These are phyloP conservation scores for Penicillium griseofulvum DNA, from an alignment of 2,329 filamentous ascomycete species.

Conservation along the genomic window DNA sequence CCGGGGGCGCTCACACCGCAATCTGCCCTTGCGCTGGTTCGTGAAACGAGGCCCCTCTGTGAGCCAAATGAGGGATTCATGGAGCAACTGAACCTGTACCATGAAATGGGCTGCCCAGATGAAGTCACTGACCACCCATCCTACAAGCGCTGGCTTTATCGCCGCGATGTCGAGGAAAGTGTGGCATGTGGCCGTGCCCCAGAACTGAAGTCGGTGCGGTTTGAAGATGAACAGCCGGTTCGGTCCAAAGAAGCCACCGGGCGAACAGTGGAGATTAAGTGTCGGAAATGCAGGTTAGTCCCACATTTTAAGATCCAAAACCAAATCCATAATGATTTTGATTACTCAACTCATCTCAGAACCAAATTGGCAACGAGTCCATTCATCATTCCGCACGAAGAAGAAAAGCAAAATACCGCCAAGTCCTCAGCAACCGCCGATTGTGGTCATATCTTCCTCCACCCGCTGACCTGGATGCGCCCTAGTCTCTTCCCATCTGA, in stretches of 20 bases:
- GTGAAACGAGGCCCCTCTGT: slow-evolving; percentile 69
- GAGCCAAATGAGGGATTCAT: slow-evolving; percentile 93
- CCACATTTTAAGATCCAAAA: background rate
- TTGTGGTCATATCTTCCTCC: slow-evolving; percentile 87
- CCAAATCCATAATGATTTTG: too few species aligned
- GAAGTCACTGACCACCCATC: slow-evolving; percentile 66
- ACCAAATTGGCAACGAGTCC: slow-evolving; percentile 61
- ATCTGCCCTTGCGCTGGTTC: slow-evolving; percentile 69
- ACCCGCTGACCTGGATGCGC: slow-evolving; percentile 94
- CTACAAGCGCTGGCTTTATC: slow-evolving; percentile 78
- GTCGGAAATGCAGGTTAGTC: slow-evolving; percentile 80
- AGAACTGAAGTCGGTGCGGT: slow-evolving; percentile 70
- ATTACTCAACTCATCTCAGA: slow-evolving; percentile 35
- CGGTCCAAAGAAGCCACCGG: slow-evolving; percentile 21
- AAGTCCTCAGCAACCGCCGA: slow-evolving; percentile 31
- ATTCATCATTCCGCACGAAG: slow-evolving; percentile 66
- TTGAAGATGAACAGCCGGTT: slow-evolving; percentile 56
- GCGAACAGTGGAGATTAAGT: slow-evolving; percentile 64
- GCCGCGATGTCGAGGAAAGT: slow-evolving; percentile 63
- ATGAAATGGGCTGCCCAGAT: slow-evolving; percentile 77
- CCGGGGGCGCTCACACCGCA: slow-evolving; percentile 58
- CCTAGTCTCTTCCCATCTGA: slow-evolving; percentile 58
- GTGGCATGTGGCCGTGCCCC: slow-evolving; percentile 76
- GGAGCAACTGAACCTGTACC: slow-evolving; percentile 81
- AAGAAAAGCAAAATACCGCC: slow-evolving; percentile 22